These are phyloP conservation scores for Mycena alexandri DNA, from an alignment of 768 basidiomycete genomes.

Conservation along the genomic window DNA sequence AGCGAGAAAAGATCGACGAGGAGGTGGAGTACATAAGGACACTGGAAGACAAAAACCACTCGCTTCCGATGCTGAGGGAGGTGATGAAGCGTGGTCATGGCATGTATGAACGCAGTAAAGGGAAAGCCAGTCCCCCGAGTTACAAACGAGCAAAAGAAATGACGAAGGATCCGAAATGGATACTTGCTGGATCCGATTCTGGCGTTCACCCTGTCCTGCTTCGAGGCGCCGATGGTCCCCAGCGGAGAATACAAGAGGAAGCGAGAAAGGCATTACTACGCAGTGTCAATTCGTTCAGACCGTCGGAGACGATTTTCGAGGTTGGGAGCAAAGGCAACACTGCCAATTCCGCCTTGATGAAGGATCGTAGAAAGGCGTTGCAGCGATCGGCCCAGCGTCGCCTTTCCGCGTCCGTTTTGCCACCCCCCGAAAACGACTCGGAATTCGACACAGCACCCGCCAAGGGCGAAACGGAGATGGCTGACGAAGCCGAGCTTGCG, in stretches of 20 bases:
- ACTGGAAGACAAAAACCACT: slow-evolving; percentile 73
- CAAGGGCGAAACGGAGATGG: slow-evolving; percentile 70
- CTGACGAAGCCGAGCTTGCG: slow-evolving; percentile 81
- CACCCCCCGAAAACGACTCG: slow-evolving; percentile 49
- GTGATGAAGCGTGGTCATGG: slow-evolving; percentile 91
- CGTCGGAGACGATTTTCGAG: slow-evolving; percentile 93
- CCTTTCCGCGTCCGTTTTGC: slow-evolving; percentile 50
- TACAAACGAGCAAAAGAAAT: slow-evolving; percentile 93
- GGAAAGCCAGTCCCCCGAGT: slow-evolving; percentile 87
- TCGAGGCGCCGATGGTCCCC: slow-evolving; percentile 51
- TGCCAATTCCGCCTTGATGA: slow-evolving; percentile 83
- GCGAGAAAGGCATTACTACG: slow-evolving; percentile 76
- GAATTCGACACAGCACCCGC: slow-evolving; percentile 51
- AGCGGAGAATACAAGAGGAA: slow-evolving; percentile 59
- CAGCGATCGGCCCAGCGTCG: slow-evolving; percentile 68
- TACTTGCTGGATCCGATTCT: slow-evolving; percentile 72
- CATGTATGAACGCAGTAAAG: slow-evolving; percentile 95
- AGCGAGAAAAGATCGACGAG: slow-evolving; percentile 82
- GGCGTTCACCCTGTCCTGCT: slow-evolving; percentile 80
- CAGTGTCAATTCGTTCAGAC: slow-evolving; percentile 85
- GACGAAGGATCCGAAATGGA: slow-evolving; percentile 78
- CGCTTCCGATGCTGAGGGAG: slow-evolving; percentile 74
- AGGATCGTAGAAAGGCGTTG: slow-evolving; percentile 84
- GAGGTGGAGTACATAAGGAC: slow-evolving; percentile 85
- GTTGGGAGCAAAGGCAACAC: slow-evolving; percentile 79